Base-by-base conservation (phyloP, 805 yeast species). In the Starmerella sp. region DNA sequence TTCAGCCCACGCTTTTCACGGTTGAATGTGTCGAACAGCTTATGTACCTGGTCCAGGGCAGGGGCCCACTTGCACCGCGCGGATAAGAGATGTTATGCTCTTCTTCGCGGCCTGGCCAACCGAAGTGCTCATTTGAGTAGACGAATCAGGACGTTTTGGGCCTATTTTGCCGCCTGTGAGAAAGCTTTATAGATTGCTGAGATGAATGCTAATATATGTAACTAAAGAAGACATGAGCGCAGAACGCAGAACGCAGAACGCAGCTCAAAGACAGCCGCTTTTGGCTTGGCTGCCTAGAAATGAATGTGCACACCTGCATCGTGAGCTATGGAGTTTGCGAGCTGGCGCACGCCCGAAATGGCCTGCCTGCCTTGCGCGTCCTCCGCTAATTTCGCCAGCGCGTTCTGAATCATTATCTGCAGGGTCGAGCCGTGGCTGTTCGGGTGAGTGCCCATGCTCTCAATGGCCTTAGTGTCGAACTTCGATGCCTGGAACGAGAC, bases 341-440 rank as follows among this genome's bases (percentile, higher is more conserved):
- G 53, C 11, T 22, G 15, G 22, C 34, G 5, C 1, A 45, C 54
- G 7, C 38, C 32, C 15, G 35, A n/a, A 4, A 55, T 36, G 6
- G 62, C 62, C 30, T 38, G 41, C 5, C 48, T 41, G 14, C 62
- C 62, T 9, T 31, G 36, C 3, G 62, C 60, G 10, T 46, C 30
- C 22, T 37, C 13, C 28, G 47, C 41, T 15, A 56, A 38, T 10
- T 30, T 32, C 11, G 17, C 9, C 13, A 53, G 35, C 8, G 11
- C 46, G 2, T 13, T 14, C 45, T 51, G 30, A 17, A 56, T n/a
- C 22, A 37, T 6, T 13, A 41, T 28, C 10, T 22, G 37, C 13
- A 54, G 17, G 9, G 47, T 7, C 13, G 44, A 17, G 28, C 48
- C 45, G 4, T 37, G 48, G n/a, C 37, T 31, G 28, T 15, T 31